phyloP scores from a whole-genome alignment of 352 stramenopile genomes.

The Phytophthora rubi region DNA sequence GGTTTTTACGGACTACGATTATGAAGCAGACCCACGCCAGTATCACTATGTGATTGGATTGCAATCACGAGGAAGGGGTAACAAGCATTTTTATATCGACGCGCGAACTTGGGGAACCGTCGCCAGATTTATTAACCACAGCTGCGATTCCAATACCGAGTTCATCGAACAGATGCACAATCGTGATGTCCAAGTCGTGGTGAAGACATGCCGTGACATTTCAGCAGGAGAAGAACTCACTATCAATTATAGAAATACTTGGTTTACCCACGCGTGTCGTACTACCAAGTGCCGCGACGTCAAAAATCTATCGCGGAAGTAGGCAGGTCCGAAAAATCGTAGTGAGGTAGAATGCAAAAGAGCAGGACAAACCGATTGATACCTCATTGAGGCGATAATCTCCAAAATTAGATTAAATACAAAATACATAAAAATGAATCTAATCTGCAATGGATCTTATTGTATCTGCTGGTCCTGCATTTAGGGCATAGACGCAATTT shows the following conservation, averaged over 20 bases:
- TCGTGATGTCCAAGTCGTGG: background rate
- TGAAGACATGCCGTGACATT: background rate
- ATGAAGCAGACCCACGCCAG: background rate
- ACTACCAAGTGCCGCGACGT: background rate
- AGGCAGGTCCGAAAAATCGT: too few species aligned
- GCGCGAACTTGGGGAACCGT: background rate
- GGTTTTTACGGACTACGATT: conserved; percentile 1
- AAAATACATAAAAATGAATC: background rate
- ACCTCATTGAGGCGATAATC: too few species aligned
- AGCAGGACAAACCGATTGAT: too few species aligned
- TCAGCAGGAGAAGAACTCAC: background rate
- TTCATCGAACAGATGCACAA: conserved; percentile 4
- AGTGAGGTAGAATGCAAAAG: too few species aligned
- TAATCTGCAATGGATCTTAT: background rate
- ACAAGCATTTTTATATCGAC: conserved; percentile 7
- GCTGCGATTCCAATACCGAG: background rate
- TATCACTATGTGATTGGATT: background rate
- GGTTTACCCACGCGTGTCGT: background rate
- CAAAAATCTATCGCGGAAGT: background rate
- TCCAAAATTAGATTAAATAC: background rate
- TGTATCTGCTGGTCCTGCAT: background rate
- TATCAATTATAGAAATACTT: background rate
- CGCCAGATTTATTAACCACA: background rate
- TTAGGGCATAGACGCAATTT: background rate
- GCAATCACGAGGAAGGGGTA: background rate